phyloP scores from a whole-genome alignment of 441 rosid species.

The Aleurites moluccanus region DNA sequence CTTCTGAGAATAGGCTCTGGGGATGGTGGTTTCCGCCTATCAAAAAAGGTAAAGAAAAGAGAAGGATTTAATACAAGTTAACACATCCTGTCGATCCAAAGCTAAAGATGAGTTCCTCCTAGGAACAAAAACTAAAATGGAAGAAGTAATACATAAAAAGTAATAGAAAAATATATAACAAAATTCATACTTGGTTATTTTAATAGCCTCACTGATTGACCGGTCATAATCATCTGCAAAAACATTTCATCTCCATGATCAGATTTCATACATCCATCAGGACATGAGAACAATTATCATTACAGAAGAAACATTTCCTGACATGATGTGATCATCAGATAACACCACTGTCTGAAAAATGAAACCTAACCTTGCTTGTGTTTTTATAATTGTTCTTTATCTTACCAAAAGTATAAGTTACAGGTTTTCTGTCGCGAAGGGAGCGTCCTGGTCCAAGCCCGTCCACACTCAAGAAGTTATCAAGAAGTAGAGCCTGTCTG shows the following conservation, averaged over 20 bases:
- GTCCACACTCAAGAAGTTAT: conserved; percentile 71
- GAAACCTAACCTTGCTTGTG: background rate
- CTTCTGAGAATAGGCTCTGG: conserved; percentile 74
- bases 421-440: conserved; percentile 97
- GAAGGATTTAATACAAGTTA: background rate
- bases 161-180: conserved; percentile 1
- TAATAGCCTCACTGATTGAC: conserved; percentile 96
- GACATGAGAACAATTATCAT: background rate
- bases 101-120: conserved; percentile 8
- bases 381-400: conserved; percentile 12
- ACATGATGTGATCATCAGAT: background rate
- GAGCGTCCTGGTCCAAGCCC: conserved; percentile 92
- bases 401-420: conserved; percentile 97
- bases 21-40: conserved; percentile 79
- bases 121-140: background rate
- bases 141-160: background rate
- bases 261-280: conserved; percentile 5
- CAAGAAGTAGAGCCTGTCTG: conserved; percentile 91
- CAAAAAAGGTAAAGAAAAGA: conserved; percentile 21
- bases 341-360: background rate
- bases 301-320: background rate
- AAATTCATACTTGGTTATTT: conserved; percentile 78
- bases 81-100: background rate
- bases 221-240: conserved; percentile 97
- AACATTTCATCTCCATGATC: conserved; percentile 23